Base-by-base conservation (phyloP, 768 basidiomycete genomes). In the Termitomyces sp. region DNA sequence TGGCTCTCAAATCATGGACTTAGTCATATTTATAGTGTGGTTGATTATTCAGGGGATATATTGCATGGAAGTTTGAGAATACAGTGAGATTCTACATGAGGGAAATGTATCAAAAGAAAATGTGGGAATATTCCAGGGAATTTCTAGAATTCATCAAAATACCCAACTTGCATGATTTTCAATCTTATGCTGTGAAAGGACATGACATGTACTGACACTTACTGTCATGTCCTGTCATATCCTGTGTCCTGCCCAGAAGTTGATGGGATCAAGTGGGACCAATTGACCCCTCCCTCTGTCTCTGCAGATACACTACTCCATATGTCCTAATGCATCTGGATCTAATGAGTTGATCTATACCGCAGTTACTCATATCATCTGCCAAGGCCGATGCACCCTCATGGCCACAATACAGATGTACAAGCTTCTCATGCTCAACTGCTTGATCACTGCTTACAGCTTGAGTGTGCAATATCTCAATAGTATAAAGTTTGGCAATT, bases 391-490 rank as follows among this genome's bases (percentile, higher is more conserved):
- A 34, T 98, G 97, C 79, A 99, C 97, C 1, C 86, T 99, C 17
- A 96, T 98, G 49, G 97, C 97, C 2, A 99, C 97, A 3, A 91
- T 96, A 57, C 97, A 99, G 77, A 99, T 99, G 97, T 99, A 98
- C 86, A 97, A 98, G 80, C 98, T 99, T 66, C 80, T 99, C 42
- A 97, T 96, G 1, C 78, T 99, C 59, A 99, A 98, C 72, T 98
- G 97, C 70, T 80, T 99, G 46, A 99, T 98, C 74, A 96, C 96
- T 3, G 97, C 97, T 17, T 98, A 96, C 77, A 96, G 93, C 72
- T 80, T 98, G 63, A 95, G 92, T 66, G 97, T 98, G 36, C 96
- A 96, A 73, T 98, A 99, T 70, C 81, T 99, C 2, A 96, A 98
- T 65, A 97, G 97, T 20, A 98, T 99, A 82, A 98, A 98, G 75